A percentile compares a stretch with the other conserved stretches of the same genome.
These are phyloP conservation scores for Podospora pseudopauciseta DNA, from an alignment of 495 filamentous ascomycete species.

Conservation along the genomic window DNA sequence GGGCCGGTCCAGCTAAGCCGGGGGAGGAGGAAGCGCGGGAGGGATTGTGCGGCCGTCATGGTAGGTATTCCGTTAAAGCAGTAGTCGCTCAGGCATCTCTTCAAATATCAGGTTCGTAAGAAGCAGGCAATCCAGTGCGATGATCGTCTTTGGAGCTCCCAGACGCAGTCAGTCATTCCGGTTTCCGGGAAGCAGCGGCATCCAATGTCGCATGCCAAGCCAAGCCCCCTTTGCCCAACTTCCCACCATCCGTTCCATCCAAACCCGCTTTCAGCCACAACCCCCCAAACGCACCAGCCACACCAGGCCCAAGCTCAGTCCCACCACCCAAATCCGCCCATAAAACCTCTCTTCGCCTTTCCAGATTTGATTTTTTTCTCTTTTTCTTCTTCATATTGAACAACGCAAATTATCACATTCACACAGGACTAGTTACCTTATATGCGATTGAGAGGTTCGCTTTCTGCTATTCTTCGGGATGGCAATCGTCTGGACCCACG, in stretches of 20 bases:
- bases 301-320: not conserved
- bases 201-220: conserved; percentile 1
- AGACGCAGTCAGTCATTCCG: not conserved
- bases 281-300: not conserved
- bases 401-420: conserved; percentile 54
- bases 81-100: not conserved
- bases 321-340: not conserved
- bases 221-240: not conserved
- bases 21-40: conserved; percentile 54
- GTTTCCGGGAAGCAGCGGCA: conserved; percentile 1
- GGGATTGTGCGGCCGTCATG: conserved; percentile 31
- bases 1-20: conserved; percentile 48
- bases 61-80: not conserved
- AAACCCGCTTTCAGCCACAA: conserved; percentile 2
- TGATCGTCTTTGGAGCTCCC: not conserved
- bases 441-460: conserved; percentile 43
- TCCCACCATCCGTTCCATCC: not conserved
- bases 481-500: conserved; percentile 38
- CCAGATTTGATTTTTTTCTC: conserved; percentile 25
- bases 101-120: not conserved
- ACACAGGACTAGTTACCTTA: conserved; percentile 36
- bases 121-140: conserved; percentile 9
- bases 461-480: conserved; percentile 14
- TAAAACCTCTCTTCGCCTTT: conserved; percentile 23
- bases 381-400: conserved; percentile 45